Evolutionary conservation across 202 grass and related monocot species (phyloP), one percentile per base, ranked within the genome.

Genomic region (Schoenoplectus tabernaemontani): DNA sequence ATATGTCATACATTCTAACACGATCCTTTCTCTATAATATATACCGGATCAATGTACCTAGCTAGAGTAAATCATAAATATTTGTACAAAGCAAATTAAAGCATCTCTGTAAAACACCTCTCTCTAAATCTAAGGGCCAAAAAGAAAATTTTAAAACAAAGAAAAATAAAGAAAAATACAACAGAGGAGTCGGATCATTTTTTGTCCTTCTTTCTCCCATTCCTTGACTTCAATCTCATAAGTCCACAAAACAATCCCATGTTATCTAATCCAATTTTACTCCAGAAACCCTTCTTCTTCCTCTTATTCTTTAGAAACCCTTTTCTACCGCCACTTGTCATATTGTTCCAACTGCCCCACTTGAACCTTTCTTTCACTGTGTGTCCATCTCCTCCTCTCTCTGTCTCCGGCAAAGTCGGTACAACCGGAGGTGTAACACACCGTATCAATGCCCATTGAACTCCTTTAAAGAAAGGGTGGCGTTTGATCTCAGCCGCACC

Each of bases 401-500:
- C 70, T 0, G 82, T 64, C 30, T 28, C 67, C 39, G 57, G 78
- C 76, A 81, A 71, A 38, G 86, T 84, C 1, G 93, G 88, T 47
- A 89, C 87, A 44, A 91, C 91, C 54, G 93, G 93, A 8, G 93
- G 87, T 1, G 75, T 83, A 20, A 93, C 91, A 81, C 93, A 97
- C 24, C 93, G 81, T 61, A 97, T 91, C 13, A 97, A 87, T 62
- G 93, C 85, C 93, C 93, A 97, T 74, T 88, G 71, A 9, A 97
- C 83, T 20, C 93, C 85, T 56, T 83, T 63, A 80, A 97, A 97
- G 82, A 97, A 97, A 7, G 91, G 89, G 76, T 97, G 93, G 44
- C 87, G 57, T 84, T 97, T 97, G 83, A 97, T 85, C 83, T 97
- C 91, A 13, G 93, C 91, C 7, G 93, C 87, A 19, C 93, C 93